Evolutionary conservation across 805 yeast species (phyloP).

Genomic region (Cyberlindnera suaveolens): DNA sequence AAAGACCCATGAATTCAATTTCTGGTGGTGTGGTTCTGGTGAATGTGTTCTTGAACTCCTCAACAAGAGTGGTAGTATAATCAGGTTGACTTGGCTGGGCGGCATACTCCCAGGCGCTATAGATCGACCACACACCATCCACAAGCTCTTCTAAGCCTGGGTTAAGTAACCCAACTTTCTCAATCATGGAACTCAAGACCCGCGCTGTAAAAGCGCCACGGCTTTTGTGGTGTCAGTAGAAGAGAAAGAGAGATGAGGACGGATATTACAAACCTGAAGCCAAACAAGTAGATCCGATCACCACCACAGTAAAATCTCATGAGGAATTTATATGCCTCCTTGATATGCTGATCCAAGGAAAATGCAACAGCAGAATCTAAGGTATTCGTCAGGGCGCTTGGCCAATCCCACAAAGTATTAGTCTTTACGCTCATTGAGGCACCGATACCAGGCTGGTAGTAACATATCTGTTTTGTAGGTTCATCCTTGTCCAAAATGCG

Average conservation of each 20-base stretch:
- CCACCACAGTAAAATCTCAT: conserved; percentile 42
- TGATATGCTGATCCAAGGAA: conserved; percentile 49
- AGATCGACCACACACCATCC: conserved; percentile 56
- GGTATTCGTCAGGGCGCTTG: conserved; percentile 17
- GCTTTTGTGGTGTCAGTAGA: conserved; percentile 14
- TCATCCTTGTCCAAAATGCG: conserved; percentile 42
- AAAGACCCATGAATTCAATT: conserved; percentile 57
- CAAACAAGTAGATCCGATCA: conserved; percentile 50
- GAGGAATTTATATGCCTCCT: conserved; percentile 49
- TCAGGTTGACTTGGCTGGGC: conserved; percentile 48
- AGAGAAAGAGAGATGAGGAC: no score
- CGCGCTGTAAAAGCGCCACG: conserved; percentile 66
- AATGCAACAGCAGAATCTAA: conserved; percentile 46
- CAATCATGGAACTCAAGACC: conserved; percentile 60
- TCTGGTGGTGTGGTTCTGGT: conserved; percentile 35
- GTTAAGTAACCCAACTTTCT: conserved; percentile 52
- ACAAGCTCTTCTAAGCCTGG: conserved; percentile 51
- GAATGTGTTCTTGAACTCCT: conserved; percentile 51
- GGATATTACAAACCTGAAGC: conserved; percentile 37
- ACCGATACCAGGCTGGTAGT: conserved; percentile 68
- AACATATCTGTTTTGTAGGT: conserved; percentile 40
- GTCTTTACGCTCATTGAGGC: conserved; percentile 38
- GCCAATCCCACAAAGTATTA: conserved; percentile 15
- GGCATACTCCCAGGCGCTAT: conserved; percentile 51
- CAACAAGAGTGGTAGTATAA: conserved; percentile 38